Conservation (phyloP, 106 monocot species). For the Platanthera zijinensis region DNA sequence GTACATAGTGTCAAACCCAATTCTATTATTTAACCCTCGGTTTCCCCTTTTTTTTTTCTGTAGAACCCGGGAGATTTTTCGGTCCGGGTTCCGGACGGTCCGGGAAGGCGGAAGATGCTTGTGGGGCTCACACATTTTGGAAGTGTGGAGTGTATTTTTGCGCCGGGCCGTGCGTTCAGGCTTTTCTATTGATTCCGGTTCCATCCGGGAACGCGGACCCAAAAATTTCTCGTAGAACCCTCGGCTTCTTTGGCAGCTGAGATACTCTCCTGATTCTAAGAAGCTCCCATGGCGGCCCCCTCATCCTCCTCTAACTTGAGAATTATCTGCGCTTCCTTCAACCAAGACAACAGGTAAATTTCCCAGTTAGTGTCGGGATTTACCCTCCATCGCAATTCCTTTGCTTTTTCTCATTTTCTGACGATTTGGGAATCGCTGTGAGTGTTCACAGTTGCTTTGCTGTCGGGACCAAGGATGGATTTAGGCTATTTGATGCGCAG, state of each 20-base stretch:
- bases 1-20: no score
- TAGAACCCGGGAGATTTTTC: no score
- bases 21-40: no score
- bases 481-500: slow-evolving; percentile 63
- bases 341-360: slow-evolving; percentile 79
- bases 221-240: no score
- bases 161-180: no score
- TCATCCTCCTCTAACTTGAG: slow-evolving; percentile 11
- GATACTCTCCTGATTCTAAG: background rate
- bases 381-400: background rate
- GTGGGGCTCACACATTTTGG: no score
- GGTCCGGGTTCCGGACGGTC: no score
- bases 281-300: slow-evolving; percentile 37
- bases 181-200: no score
- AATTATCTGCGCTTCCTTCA: slow-evolving; percentile 83
- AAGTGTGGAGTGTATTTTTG: no score
- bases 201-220: no score
- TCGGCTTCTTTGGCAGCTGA: background rate
- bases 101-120: no score
- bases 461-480: slow-evolving; percentile 76
- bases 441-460: slow-evolving; percentile 48
- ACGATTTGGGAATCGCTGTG: background rate
- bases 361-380: background rate
- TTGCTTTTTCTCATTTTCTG: background rate
- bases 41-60: no score